These are phyloP conservation scores for Phytopythium aichiense DNA, from an alignment of 352 stramenopile genomes.

Conservation along the genomic window DNA sequence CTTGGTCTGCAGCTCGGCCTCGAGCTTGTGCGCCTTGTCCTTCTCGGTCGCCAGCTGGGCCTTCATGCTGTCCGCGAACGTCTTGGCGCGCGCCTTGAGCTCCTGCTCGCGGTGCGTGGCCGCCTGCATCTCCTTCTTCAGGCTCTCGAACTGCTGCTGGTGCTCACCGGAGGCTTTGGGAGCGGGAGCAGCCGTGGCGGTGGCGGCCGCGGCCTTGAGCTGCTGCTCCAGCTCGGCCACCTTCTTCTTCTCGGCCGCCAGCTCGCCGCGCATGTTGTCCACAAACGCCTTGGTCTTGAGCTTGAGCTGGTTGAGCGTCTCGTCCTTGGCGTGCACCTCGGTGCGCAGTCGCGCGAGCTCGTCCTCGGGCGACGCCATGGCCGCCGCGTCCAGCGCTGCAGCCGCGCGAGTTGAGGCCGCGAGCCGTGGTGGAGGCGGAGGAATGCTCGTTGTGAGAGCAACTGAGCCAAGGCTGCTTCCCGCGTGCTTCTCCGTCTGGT, in stretches of 20 bases:
- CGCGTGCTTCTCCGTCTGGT: too few relatives aligned
- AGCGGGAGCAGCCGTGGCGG: not conserved
- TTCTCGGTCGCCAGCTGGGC: slow-evolving; percentile 58
- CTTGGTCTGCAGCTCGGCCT: slow-evolving; percentile 35
- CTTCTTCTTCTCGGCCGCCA: slow-evolving; percentile 65
- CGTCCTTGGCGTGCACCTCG: slow-evolving; percentile 68
- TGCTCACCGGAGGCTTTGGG: not conserved
- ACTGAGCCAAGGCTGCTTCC: too few relatives aligned
- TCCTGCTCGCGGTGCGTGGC: slow-evolving; percentile 52
- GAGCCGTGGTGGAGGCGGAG: not conserved
- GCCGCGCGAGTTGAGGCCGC: not conserved
- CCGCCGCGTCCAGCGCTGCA: not conserved
- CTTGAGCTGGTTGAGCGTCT: slow-evolving; percentile 79
- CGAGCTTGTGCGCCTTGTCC: slow-evolving; percentile 39
- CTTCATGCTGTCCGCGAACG: slow-evolving; percentile 67
- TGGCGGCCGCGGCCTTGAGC: slow-evolving; percentile 20
- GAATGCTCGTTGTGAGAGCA: not conserved
- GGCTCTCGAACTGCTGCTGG: slow-evolving; percentile 22
- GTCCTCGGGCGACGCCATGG: slow-evolving; percentile 14
- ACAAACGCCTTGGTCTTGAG: slow-evolving; percentile 83
- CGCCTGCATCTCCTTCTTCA: slow-evolving; percentile 42
- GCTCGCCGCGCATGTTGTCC: slow-evolving; percentile 66
- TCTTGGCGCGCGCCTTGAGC: slow-evolving; percentile 63
- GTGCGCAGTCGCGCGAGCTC: slow-evolving; percentile 52
- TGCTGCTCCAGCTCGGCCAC: slow-evolving; percentile 50